Conservation (phyloP, 164 flowering plant genomes). For the Warburgia ugandensis region DNA sequence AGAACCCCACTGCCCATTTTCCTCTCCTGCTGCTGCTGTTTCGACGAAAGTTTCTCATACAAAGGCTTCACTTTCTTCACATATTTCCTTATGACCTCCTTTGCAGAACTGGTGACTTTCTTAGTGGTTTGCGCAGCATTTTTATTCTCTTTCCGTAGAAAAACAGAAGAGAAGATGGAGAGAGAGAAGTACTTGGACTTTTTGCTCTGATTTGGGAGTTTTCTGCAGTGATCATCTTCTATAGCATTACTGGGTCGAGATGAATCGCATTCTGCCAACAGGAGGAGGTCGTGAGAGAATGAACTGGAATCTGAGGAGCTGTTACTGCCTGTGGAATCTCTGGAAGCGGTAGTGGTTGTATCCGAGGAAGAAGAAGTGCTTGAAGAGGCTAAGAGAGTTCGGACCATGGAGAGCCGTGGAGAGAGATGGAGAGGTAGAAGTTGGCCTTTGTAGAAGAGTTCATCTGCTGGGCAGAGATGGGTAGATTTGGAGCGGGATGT, state of each 20-base stretch:
- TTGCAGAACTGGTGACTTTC: slow-evolving; percentile 46
- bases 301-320: slow-evolving; percentile 46
- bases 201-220: slow-evolving; percentile 2
- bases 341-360: slow-evolving; percentile 42
- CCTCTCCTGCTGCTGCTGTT: slow-evolving; percentile 16
- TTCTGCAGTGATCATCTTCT: slow-evolving; percentile 23
- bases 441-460: slow-evolving; percentile 90
- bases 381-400: slow-evolving; percentile 57
- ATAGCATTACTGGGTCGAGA: slow-evolving; percentile 74
- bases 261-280: slow-evolving; percentile 47
- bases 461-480: slow-evolving; percentile 71
- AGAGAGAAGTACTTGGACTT: slow-evolving; percentile 54
- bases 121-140: slow-evolving; percentile 23
- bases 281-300: slow-evolving; percentile 26
- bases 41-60: slow-evolving; percentile 63
- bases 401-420: slow-evolving; percentile 80
- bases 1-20: too few relatives aligned
- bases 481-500: slow-evolving; percentile 36
- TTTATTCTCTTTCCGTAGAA: slow-evolving; percentile 41
- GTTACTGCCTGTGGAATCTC: slow-evolving; percentile 69
- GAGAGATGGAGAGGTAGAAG: slow-evolving; percentile 86
- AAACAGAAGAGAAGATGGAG: slow-evolving; percentile 66
- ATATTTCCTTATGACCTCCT: slow-evolving; percentile 68
- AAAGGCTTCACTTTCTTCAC: slow-evolving; percentile 81
- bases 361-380: slow-evolving; percentile 40